phyloP scores from a whole-genome alignment of 139 green algal species.

The Chlorella sp. region DNA sequence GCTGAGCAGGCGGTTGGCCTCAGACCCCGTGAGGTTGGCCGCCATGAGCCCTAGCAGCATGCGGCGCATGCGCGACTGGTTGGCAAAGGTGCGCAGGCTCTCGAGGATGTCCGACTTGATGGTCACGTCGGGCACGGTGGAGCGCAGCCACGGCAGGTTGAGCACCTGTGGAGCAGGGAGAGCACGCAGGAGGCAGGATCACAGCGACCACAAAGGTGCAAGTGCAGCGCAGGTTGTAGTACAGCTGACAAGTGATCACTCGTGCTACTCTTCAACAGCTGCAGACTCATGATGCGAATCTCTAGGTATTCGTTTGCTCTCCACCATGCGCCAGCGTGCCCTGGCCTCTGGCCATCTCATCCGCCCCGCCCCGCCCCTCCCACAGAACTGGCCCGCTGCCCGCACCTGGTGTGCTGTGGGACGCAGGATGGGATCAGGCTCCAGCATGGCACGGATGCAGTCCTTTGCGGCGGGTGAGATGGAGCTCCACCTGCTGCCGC shows the following conservation, averaged over 20 bases:
- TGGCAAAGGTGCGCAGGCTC: conserved; percentile 43
- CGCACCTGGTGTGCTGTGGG: conserved; percentile 17
- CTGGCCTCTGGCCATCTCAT: too few relatives aligned
- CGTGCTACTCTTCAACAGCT: too few relatives aligned
- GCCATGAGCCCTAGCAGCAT: conserved; percentile 47
- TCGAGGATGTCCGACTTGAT: conserved; percentile 28
- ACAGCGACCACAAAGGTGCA: too few relatives aligned
- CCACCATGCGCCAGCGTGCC: too few relatives aligned
- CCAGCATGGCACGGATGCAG: conserved; percentile 37
- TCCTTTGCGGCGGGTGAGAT: conserved; percentile 39
- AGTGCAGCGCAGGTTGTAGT: too few relatives aligned
- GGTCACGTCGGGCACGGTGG: conserved; percentile 12
- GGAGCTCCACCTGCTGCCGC: conserved; percentile 18
- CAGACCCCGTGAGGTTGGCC: conserved; percentile 24
- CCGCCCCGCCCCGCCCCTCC: too few relatives aligned
- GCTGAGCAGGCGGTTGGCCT: conserved; percentile 32
- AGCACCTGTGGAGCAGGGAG: too few relatives aligned
- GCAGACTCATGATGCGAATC: too few relatives aligned
- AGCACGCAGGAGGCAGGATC: not conserved
- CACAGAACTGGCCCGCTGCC: too few relatives aligned
- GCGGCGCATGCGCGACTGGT: conserved; percentile 34
- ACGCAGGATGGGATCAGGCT: conserved; percentile 20
- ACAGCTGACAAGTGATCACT: too few relatives aligned
- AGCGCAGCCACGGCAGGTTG: conserved; percentile 21
- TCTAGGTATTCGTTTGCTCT: too few relatives aligned